Percentiles rank a stretch among this genome's conserved stretches.
These are phyloP conservation scores for Clonostachys chloroleuca DNA, from an alignment of 2,329 filamentous ascomycete species.

Conservation along the genomic window DNA sequence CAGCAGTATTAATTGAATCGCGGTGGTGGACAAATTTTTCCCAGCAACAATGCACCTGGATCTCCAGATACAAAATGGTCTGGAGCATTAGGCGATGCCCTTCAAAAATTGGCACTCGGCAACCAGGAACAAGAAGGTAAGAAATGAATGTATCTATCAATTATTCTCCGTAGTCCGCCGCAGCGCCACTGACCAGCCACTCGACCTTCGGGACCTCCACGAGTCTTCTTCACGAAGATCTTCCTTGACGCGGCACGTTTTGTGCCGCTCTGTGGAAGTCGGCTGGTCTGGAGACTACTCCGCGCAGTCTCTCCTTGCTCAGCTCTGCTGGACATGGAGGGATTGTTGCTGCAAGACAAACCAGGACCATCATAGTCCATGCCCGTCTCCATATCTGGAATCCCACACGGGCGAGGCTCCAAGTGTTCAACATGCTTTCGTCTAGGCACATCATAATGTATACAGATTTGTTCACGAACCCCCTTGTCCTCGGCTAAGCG, in stretches of 20 bases:
- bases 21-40: too few relatives aligned
- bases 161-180: background rate
- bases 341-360: slow-evolving; percentile 33
- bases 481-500: too few relatives aligned
- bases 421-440: slow-evolving; percentile 34
- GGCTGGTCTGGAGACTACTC: slow-evolving; percentile 19
- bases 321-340: slow-evolving; percentile 2
- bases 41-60: too few relatives aligned
- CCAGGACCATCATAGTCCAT: slow-evolving; percentile 50
- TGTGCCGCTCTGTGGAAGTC: slow-evolving; percentile 24
- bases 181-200: slow-evolving; percentile 3
- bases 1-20: too few relatives aligned
- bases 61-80: too few relatives aligned
- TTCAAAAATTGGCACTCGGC: too few relatives aligned
- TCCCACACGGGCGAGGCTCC: slow-evolving; percentile 46
- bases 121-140: too few relatives aligned
- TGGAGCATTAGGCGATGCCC: too few relatives aligned
- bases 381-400: slow-evolving; percentile 25
- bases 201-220: slow-evolving; percentile 9
- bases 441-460: too few relatives aligned
- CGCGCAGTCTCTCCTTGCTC: background rate
- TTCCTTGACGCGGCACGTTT: slow-evolving; percentile 26
- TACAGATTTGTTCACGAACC: too few relatives aligned
- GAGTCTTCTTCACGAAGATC: slow-evolving; percentile 27
- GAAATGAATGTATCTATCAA: too few relatives aligned